Evolutionary conservation across 345 rosid genomes (phyloP).

Genomic region (Alliaria petiolata): DNA sequence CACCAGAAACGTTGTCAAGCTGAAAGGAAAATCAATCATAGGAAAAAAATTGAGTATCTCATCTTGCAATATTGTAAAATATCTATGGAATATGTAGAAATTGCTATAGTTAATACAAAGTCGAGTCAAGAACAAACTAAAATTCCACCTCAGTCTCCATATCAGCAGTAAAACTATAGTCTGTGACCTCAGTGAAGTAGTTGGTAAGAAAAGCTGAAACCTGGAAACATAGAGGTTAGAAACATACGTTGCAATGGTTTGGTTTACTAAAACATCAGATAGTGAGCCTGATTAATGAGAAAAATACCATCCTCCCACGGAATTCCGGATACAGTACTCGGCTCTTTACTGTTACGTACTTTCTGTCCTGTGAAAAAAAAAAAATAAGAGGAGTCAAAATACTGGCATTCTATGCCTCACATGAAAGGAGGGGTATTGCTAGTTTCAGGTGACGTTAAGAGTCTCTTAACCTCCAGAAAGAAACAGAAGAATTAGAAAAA

Average conservation of each 20-base stretch:
- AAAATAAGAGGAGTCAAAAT: constrained; percentile 7
- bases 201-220: constrained; percentile 93
- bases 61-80: not conserved
- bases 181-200: constrained; percentile 87
- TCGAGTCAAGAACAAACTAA: not conserved
- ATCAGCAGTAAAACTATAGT: constrained; percentile 96
- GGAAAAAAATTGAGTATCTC: not conserved
- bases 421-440: constrained; percentile 10
- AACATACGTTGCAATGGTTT: not conserved
- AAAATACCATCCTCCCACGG: constrained; percentile 96
- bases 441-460: not conserved
- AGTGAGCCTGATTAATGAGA: not conserved
- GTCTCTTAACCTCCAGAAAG: not conserved
- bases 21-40: constrained; percentile 30
- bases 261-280: constrained; percentile 4
- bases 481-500: not conserved
- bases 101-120: not conserved
- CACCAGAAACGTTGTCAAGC: constrained; percentile 98
- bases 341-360: constrained; percentile 65
- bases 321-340: constrained; percentile 81
- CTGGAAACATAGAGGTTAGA: constrained; percentile 38
- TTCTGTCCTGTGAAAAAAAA: constrained; percentile 67
- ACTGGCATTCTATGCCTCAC: constrained; percentile 10
- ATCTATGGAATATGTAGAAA: not conserved
- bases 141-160: constrained; percentile 84